A percentile compares a stretch with the other conserved stretches of the same genome.
Conservation (phyloP, 106 monocot species). For the Triglochin maritima region DNA sequence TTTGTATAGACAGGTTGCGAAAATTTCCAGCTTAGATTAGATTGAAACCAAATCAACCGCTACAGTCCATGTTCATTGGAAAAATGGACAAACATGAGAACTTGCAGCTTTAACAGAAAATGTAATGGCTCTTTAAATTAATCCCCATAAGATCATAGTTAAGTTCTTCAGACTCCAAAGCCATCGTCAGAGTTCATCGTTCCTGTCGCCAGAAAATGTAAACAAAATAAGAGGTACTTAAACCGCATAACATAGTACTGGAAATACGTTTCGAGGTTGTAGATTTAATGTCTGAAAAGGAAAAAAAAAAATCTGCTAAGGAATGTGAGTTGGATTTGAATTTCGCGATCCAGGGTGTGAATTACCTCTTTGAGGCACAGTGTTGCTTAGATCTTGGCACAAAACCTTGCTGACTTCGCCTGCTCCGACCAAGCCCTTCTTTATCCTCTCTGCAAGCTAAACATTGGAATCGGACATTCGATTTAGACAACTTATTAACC, state of each 20-base stretch:
- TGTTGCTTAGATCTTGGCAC: slow-evolving; percentile 76
- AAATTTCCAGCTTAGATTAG: no score
- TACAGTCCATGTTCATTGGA: no score
- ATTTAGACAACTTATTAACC: background rate
- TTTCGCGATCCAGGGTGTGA: background rate
- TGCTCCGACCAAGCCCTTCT: slow-evolving; percentile 29
- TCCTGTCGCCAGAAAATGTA: background rate
- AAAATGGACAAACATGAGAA: no score
- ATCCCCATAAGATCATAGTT: no score
- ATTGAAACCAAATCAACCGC: no score
- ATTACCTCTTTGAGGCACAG: slow-evolving; percentile 33
- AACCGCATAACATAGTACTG: no score
- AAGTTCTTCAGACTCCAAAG: background rate
- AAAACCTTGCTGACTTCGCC: slow-evolving; percentile 61
- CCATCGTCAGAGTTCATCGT: background rate
- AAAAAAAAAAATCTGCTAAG: background rate
- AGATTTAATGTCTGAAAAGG: background rate
- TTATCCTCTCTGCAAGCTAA: slow-evolving; percentile 74
- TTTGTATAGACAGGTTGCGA: no score
- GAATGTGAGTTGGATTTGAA: no score
- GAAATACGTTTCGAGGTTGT: background rate
- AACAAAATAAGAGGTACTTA: no score
- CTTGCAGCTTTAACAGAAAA: no score
- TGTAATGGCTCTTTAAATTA: no score
- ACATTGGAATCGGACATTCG: background rate